Base-by-base conservation (phyloP, 2,329 filamentous ascomycete genomes). In the Pezicula rhizophila region DNA sequence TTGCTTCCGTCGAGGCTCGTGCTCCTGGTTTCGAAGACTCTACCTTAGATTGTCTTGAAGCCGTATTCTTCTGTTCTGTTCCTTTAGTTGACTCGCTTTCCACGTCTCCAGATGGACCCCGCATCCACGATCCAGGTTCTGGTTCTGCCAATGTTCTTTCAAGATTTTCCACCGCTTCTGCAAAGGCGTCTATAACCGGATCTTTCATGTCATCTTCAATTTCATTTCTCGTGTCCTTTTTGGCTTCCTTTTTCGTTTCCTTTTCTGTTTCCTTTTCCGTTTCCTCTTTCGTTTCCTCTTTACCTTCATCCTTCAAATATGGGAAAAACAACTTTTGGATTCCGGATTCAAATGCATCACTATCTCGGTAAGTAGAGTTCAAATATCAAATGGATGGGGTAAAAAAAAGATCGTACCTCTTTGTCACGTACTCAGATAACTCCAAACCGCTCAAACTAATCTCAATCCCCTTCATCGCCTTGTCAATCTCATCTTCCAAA, bases 401-500 rank as follows among this genome's bases (percentile, higher is more conserved):
- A 1, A 34, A 18, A 31, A 11, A 31, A 31, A 18, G 28, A 10
- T 18, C 45, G 48, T 46, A 57, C 57, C 47, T 50, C 26, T 56
- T 48, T 33, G 52, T 54, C 5, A 42, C 34, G 34, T 52, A 58
- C 8, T 52, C 48, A 15, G 48, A 47, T 26, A 59, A 44, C 11
- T 52, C 42, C 35, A 59, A 28, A 11, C 56, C 55, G 40, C 45
- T 39, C 15, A 59, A 11, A 12, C 37, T 38, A 43, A 35, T 47
- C 40, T 59, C 55, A 20, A 57, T 46, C 18, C 33, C 26, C n/a
- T 51, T 54, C 35, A 57, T 50, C 34, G 42, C 38, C 23, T 37
- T 43, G 43, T 54, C 49, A 39, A 59, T 54, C 33, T 43, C 46
- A 25, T 59, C 54, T 25, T 55, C 54, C 23, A 59, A 17, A 0